Conservation (phyloP, 345 rosid species). For the Eucalyptus melliodora region DNA sequence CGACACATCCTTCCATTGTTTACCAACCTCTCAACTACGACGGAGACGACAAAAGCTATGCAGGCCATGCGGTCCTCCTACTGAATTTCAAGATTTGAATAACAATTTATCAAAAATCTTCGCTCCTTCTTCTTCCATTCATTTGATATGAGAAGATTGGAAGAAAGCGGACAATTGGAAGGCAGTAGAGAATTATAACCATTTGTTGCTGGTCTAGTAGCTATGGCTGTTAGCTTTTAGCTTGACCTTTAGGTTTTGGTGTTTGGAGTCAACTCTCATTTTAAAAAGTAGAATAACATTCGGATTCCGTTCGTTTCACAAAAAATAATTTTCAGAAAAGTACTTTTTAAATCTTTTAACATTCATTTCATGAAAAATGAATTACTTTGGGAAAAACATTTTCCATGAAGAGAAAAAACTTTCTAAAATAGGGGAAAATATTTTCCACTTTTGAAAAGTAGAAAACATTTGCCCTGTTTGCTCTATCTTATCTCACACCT, state of each 20-base stretch:
- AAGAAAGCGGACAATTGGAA: neutral
- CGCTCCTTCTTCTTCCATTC: neutral
- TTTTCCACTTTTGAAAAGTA: no score
- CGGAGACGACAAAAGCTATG: neutral
- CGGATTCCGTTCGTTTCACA: accelerated
- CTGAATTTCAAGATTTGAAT: neutral
- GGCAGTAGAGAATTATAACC: neutral
- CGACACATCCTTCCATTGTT: neutral
- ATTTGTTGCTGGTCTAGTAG: neutral
- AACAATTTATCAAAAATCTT: no score
- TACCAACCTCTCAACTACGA: neutral
- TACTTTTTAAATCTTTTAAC: no score
- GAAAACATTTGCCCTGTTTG: no score
- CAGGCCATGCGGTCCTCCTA: neutral
- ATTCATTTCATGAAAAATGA: no score
- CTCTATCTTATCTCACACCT: no score
- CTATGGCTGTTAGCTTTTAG: neutral
- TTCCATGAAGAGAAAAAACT: no score
- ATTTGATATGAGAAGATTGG: neutral
- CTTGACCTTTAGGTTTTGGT: neutral
- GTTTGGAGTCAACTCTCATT: neutral
- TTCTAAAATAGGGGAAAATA: no score
- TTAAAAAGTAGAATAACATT: neutral
- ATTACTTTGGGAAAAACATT: no score
- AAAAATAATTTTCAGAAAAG: no score